Evolutionary conservation across 371 early-diverging fungal species (phyloP).

Genomic region (Dinochytrium kinnereticum): DNA sequence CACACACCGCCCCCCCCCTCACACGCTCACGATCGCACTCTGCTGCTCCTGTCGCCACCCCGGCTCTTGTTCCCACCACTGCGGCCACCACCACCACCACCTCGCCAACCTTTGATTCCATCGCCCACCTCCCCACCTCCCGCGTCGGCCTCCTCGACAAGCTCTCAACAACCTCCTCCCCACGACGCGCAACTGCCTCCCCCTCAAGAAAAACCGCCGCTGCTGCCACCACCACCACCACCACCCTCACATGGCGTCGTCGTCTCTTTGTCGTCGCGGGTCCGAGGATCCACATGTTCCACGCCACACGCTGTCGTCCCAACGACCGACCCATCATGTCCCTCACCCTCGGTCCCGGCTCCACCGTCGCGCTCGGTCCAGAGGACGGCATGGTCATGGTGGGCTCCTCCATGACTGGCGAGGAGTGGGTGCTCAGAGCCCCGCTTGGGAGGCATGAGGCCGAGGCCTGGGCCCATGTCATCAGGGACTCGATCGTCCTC

Average conservation of each 20-base stretch:
- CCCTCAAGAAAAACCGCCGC: background rate
- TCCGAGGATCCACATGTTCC: constrained; percentile 3
- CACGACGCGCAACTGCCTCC: too few species aligned
- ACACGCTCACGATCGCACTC: too few species aligned
- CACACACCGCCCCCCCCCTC: too few species aligned
- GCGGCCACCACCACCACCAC: too few species aligned
- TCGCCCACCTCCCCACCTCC: background rate
- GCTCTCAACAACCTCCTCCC: constrained; percentile 13
- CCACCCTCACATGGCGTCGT: constrained; percentile 1
- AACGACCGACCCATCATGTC: background rate
- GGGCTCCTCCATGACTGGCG: background rate
- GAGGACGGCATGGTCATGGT: constrained; percentile 22
- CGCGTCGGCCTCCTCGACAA: constrained; percentile 14
- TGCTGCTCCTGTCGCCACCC: too few species aligned
- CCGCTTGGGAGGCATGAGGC: background rate
- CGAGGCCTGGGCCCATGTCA: constrained; percentile 7
- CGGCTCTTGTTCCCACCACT: too few species aligned
- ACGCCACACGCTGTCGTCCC: constrained; percentile 13
- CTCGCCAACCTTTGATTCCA: background rate
- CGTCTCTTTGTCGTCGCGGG: constrained; percentile 10
- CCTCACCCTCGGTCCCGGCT: constrained; percentile 8
- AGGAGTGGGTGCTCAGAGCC: constrained; percentile 15
- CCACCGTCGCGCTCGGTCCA: constrained; percentile 14
- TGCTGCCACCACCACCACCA: background rate
- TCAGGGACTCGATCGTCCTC: background rate